phyloP scores from a whole-genome alignment of 2,329 filamentous ascomycete genomes.

The Dryadomyces quercus-mongolicae region DNA sequence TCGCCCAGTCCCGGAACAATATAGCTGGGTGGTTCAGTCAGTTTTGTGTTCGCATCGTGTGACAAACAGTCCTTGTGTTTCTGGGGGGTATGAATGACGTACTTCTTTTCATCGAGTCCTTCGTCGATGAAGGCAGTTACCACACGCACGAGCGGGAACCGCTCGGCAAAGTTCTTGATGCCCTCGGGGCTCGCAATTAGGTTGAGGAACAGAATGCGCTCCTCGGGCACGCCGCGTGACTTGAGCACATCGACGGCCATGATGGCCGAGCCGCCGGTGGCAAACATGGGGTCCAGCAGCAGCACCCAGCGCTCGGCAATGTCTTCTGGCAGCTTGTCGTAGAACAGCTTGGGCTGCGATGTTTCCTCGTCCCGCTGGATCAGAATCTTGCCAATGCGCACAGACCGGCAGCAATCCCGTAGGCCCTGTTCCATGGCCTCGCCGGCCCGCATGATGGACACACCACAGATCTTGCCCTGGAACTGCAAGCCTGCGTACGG shows the following conservation, averaged over 20 bases:
- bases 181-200: constrained; percentile 95
- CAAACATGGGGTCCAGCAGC: constrained; percentile 96
- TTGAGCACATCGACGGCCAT: constrained; percentile 95
- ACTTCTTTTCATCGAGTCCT: constrained; percentile 98
- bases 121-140: constrained; percentile 91
- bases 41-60: not conserved
- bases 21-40: constrained; percentile 49
- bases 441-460: constrained; percentile 95
- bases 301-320: constrained; percentile 89
- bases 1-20: constrained; percentile 90
- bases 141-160: constrained; percentile 79
- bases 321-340: constrained; percentile 92
- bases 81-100: not conserved
- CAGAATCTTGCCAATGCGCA: constrained; percentile 94
- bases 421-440: constrained; percentile 98
- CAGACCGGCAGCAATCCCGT: constrained; percentile 92
- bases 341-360: constrained; percentile 81
- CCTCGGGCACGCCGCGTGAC: constrained; percentile 81
- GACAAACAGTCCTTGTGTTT: no score
- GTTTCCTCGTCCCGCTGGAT: constrained; percentile 98
- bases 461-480: constrained; percentile 95
- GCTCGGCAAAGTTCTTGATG: constrained; percentile 75
- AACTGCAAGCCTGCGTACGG: constrained; percentile 88
- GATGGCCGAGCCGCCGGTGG: constrained; percentile 88
- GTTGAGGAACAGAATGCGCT: constrained; percentile 92